phyloP scores from a whole-genome alignment of 495 filamentous ascomycete genomes.

The Articulospora tetracladia region DNA sequence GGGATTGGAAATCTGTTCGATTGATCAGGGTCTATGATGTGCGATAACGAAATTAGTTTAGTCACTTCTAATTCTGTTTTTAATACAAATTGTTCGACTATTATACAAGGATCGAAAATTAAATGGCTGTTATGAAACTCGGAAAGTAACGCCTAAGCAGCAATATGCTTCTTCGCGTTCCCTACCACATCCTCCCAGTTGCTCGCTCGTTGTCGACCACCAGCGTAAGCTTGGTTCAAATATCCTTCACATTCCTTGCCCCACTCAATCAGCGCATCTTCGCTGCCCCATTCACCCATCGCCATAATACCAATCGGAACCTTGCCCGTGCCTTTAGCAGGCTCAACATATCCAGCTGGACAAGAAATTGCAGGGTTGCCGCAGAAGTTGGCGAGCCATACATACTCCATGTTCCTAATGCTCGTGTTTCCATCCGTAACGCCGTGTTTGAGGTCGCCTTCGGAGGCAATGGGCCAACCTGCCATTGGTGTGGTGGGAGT shows the following conservation, averaged over 20 bases:
- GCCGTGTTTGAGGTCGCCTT: slow-evolving; percentile 54
- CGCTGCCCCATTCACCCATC: slow-evolving; percentile 83
- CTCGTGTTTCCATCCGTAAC: slow-evolving; percentile 68
- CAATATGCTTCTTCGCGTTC: slow-evolving; percentile 6
- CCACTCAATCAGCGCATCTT: slow-evolving; percentile 74
- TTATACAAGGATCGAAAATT: too few relatives aligned
- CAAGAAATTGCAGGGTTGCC: slow-evolving; percentile 77
- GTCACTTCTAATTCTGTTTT: too few relatives aligned
- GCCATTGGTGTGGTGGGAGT: slow-evolving; percentile 74
- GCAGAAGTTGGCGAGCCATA: slow-evolving; percentile 79
- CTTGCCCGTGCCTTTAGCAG: slow-evolving; percentile 33
- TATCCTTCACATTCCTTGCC: slow-evolving; percentile 64
- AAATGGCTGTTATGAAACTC: too few relatives aligned
- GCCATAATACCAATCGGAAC: slow-evolving; percentile 83
- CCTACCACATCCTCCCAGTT: slow-evolving; percentile 39
- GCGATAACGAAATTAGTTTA: too few relatives aligned
- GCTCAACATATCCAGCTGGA: slow-evolving; percentile 66
- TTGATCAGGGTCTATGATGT: too few relatives aligned
- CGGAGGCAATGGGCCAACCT: slow-evolving; percentile 58
- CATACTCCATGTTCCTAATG: slow-evolving; percentile 81
- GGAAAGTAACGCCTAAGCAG: too few relatives aligned
- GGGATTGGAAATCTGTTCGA: too few relatives aligned
- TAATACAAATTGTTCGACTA: too few relatives aligned
- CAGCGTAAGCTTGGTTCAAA: slow-evolving; percentile 36
- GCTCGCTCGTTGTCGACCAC: slow-evolving; percentile 34